Evolutionary conservation across 768 basidiomycete species (phyloP).

Genomic region (Trametopsis cervina): DNA sequence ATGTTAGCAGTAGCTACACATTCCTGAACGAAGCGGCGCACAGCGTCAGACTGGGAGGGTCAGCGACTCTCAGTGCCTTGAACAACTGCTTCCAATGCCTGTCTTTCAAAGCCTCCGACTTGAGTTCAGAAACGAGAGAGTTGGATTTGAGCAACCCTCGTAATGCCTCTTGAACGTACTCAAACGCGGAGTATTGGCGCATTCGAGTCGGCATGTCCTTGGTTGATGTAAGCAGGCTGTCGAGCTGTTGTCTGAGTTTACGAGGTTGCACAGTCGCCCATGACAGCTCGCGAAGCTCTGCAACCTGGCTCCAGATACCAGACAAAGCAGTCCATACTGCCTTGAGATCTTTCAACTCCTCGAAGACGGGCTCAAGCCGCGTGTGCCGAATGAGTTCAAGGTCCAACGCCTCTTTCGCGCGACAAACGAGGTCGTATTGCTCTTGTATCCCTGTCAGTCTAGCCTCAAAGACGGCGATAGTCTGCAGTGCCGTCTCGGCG

Average conservation of each 20-base stretch:
- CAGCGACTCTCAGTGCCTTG: slow-evolving; percentile 73
- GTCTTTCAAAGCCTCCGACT: slow-evolving; percentile 95
- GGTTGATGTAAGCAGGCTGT: slow-evolving; percentile 85
- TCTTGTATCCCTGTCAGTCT: slow-evolving; percentile 86
- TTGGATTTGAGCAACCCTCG: slow-evolving; percentile 86
- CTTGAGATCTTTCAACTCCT: slow-evolving; percentile 93
- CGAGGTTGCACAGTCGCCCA: slow-evolving; percentile 95
- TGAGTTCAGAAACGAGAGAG: slow-evolving; percentile 83
- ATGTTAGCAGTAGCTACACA: slow-evolving; percentile 7
- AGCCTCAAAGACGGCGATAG: slow-evolving; percentile 91
- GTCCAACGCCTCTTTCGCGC: slow-evolving; percentile 95
- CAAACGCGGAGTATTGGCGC: slow-evolving; percentile 98
- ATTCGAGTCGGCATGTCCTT: slow-evolving; percentile 99
- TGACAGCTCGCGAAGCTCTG: slow-evolving; percentile 77
- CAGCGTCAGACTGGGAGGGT: slow-evolving; percentile 71
- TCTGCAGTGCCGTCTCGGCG: slow-evolving; percentile 93
- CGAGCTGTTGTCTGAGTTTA: slow-evolving; percentile 90
- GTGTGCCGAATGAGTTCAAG: slow-evolving; percentile 87
- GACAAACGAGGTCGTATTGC: slow-evolving; percentile 91
- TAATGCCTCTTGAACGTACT: slow-evolving; percentile 92
- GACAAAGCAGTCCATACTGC: slow-evolving; percentile 98
- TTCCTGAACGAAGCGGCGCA: slow-evolving; percentile 23
- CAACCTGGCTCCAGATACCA: slow-evolving; percentile 92
- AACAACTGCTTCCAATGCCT: slow-evolving; percentile 98
- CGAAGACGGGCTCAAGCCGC: slow-evolving; percentile 88